Percentiles rank a stretch among this genome's conserved stretches.
Conservation (phyloP, 495 filamentous ascomycete genomes). For the Pyronema omphalodes region DNA sequence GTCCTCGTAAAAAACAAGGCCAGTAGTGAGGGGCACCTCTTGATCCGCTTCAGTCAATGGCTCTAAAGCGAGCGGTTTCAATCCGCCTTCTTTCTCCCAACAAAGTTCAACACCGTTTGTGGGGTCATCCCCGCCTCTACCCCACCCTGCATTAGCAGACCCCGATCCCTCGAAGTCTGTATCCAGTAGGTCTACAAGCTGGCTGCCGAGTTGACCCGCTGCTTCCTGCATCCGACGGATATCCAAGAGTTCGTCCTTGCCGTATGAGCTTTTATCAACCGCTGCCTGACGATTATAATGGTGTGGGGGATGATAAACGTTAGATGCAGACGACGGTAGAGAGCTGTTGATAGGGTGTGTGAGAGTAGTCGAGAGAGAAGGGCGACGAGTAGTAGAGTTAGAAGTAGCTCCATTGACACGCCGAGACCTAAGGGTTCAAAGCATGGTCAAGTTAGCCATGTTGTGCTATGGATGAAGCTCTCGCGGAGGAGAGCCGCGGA, state of each 20-base stretch:
- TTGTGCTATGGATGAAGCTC: not conserved
- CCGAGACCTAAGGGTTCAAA: slow-evolving; percentile 13
- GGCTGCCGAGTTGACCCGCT: slow-evolving; percentile 37
- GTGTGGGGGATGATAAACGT: slow-evolving; percentile 24
- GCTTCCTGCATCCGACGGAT: slow-evolving; percentile 47
- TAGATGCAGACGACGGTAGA: slow-evolving; percentile 32
- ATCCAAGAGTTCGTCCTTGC: slow-evolving; percentile 63
- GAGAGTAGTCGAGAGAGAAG: slow-evolving; percentile 32
- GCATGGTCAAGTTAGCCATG: not conserved
- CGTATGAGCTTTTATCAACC: slow-evolving; percentile 45
- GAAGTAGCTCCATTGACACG: slow-evolving; percentile 21
- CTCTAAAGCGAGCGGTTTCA: slow-evolving; percentile 52
- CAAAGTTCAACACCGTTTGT: slow-evolving; percentile 60
- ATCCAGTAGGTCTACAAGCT: slow-evolving; percentile 48
- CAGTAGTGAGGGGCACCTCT: slow-evolving; percentile 35
- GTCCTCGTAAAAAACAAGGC: not conserved
- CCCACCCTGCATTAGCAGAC: slow-evolving; percentile 48
- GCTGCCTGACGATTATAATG: slow-evolving; percentile 30
- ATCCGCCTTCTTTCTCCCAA: slow-evolving; percentile 64
- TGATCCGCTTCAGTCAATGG: slow-evolving; percentile 70
- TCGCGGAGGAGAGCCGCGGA: too few species aligned
- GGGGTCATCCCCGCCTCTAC: slow-evolving; percentile 51
- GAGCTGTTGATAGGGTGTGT: slow-evolving; percentile 36
- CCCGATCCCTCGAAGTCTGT: slow-evolving; percentile 62
- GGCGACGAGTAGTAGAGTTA: slow-evolving; percentile 19